Evolutionary conservation across 768 basidiomycete genomes (phyloP), one percentile per base, ranked within the genome.

Genomic region (Tricholomella constricta): DNA sequence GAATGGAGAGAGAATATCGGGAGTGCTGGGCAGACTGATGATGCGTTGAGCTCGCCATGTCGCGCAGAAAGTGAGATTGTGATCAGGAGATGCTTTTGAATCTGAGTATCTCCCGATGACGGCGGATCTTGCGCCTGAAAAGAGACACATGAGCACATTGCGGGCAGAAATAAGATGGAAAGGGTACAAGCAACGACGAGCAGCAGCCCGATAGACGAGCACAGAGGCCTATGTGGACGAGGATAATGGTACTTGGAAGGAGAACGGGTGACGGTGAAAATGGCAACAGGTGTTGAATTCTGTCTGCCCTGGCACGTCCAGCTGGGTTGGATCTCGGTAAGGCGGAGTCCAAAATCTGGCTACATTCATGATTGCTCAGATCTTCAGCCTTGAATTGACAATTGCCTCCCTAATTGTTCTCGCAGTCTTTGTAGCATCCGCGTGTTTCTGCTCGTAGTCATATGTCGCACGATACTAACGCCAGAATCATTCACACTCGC

Each of bases 81-180:
- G 71, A 73, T 75, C 72, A 75, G 68, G 68, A 68, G 65, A 61
- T 63, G 65, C 65, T 69, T 72, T 71, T 71, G 71, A 74, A 78
- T 76, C 76, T 76, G 67, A 62, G 69, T 80, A 82, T 83, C 81
- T 80, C 78, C 83, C 85, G 83, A 85, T 85, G 82, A 68, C 76
- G 72, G 72, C 80, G 81, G 83, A 85, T 81, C 79, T 80, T 58
- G 67, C 40, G 52, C 54, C 62, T 56, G 58, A 43, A 62, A 49
- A 54, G 48, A 55, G 56, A 60, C 49, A 62, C 54, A 62, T 59
- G 48, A 64, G 60, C 56, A 57, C 52, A 48, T 36, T 36, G 45
- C 41, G 50, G 25, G 47, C 23, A 47, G 36, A 48, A n/a, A 55
- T 27, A 38, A 38, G 48, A 27, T 34, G 51, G 12, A 46, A 48